Evolutionary conservation across 495 filamentous ascomycete species (phyloP).

Genomic region (Aspergillus coremiiformis): DNA sequence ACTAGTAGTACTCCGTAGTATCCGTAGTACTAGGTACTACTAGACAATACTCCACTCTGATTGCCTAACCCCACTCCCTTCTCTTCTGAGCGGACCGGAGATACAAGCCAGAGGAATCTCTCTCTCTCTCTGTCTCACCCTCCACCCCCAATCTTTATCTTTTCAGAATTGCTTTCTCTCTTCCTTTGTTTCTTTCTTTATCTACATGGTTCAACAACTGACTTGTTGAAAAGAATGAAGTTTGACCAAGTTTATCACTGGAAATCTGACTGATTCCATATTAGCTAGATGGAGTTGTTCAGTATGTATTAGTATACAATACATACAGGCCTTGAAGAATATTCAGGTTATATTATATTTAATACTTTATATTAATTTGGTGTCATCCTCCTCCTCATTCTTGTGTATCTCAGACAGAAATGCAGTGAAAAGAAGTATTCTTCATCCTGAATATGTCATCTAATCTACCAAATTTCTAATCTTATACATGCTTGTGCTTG

Average conservation of each 20-base stretch:
- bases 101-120: too few species aligned
- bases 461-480: neutral
- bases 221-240: neutral
- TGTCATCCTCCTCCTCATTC: neutral
- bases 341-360: too few species aligned
- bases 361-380: neutral
- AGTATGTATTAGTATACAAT: too few species aligned
- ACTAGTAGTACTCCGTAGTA: too few species aligned
- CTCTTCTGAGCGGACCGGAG: slow-evolving; percentile 4
- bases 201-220: neutral
- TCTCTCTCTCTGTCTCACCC: neutral
- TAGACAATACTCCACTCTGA: slow-evolving; percentile 12
- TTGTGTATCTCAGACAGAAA: too few species aligned
- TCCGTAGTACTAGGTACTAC: too few species aligned
- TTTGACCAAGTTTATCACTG: too few species aligned
- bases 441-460: neutral
- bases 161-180: neutral
- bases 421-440: too few species aligned
- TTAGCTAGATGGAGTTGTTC: too few species aligned
- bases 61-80: slow-evolving; percentile 5
- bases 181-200: neutral
- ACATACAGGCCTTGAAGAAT: too few species aligned
- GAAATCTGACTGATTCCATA: neutral
- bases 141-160: neutral
- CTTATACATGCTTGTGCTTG: neutral